Evolutionary conservation across 495 filamentous ascomycete species (phyloP), one percentile per base, ranked within the genome.

Genomic region (Penicillium paradoxum): DNA sequence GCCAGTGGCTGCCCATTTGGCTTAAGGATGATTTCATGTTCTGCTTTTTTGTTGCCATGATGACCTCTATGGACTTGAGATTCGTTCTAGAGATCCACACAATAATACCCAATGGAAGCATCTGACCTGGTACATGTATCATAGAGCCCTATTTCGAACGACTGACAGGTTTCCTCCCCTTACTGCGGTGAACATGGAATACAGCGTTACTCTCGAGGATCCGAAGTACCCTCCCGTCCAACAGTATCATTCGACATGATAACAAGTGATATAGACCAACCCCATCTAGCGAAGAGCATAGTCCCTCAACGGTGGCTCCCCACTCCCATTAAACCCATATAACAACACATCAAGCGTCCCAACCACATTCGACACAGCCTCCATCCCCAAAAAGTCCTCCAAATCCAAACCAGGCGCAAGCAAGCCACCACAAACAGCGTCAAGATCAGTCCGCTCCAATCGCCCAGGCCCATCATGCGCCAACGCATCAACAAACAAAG

Each of bases 401-500:
- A 71, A 8, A 41, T 55, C 55, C 50, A 77, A 38, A 6, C 72
- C 73, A 7, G 64, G 63, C 13, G 72, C 60, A 6, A 65, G 32
- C 21, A 58, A 32, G 36, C 53, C 29, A 1, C 45, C 41, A 56
- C 73, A 77, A 24, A 71, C 63, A 17, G 22, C 53, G 7, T 45
- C 45, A 32, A 71, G 45, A 39, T 60, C 49, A 13, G 75, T 30
- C 24, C 68, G 44, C 10, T 51, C 53, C 22, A 63, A 36, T 3
- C 57, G 15, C 8, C 68, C 74, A 2, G 74, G 74, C 4, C 74
- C 74, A 19, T 36, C 45, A 61, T 74, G 56, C 9, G 22, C 55
- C n/a, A 77, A 45, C n/a, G 74, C 74, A 62, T 78, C 74, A 0
- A 70, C 55, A 6, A 64, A 64, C 21, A 78, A 55, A 17, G 70